Percentiles rank a stretch among this genome's conserved stretches.
phyloP scores from a whole-genome alignment of 1,284 basidiomycete genomes.

The Porogramme epimiltina region DNA sequence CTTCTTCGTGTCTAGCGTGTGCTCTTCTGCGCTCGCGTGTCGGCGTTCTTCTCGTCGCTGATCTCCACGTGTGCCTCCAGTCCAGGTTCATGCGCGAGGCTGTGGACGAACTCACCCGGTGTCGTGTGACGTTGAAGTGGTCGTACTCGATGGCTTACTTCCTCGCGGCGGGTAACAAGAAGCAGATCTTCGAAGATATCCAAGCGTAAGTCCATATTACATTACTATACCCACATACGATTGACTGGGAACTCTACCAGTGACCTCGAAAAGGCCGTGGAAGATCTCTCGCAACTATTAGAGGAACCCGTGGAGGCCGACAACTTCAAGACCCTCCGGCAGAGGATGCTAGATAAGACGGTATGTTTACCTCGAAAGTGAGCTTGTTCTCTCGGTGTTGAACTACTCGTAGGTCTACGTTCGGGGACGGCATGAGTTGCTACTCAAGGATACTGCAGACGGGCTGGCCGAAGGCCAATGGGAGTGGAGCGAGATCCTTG shows the following conservation, averaged over 20 bases:
- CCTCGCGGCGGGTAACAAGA: slow-evolving; percentile 61
- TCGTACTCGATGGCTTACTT: slow-evolving; percentile 76
- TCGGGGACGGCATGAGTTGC: slow-evolving; percentile 29
- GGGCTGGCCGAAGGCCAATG: slow-evolving; percentile 32
- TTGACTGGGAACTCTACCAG: slow-evolving; percentile 23
- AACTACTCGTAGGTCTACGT: slow-evolving; percentile 30
- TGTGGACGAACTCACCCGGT: slow-evolving; percentile 55
- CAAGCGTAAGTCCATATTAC: slow-evolving; percentile 41
- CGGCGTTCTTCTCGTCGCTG: not conserved
- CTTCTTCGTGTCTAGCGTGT: not conserved
- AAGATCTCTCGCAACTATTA: slow-evolving; percentile 61
- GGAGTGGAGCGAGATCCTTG: slow-evolving; percentile 28
- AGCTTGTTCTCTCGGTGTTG: too few species aligned
- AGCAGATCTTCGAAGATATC: slow-evolving; percentile 70
- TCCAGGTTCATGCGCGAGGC: slow-evolving; percentile 66
- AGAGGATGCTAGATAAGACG: slow-evolving; percentile 60
- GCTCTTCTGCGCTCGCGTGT: not conserved
- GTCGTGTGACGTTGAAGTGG: slow-evolving; percentile 69
- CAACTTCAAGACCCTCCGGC: slow-evolving; percentile 55
- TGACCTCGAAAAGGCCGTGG: slow-evolving; percentile 68
- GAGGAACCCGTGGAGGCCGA: slow-evolving; percentile 60
- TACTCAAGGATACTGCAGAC: slow-evolving; percentile 32
- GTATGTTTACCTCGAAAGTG: slow-evolving; percentile 35
- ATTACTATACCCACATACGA: not conserved
- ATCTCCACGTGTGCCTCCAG: slow-evolving; percentile 15